A percentile compares a stretch with the other conserved stretches of the same genome.
Conservation (phyloP, 2,329 filamentous ascomycete genomes). For the Monilinia polystroma region DNA sequence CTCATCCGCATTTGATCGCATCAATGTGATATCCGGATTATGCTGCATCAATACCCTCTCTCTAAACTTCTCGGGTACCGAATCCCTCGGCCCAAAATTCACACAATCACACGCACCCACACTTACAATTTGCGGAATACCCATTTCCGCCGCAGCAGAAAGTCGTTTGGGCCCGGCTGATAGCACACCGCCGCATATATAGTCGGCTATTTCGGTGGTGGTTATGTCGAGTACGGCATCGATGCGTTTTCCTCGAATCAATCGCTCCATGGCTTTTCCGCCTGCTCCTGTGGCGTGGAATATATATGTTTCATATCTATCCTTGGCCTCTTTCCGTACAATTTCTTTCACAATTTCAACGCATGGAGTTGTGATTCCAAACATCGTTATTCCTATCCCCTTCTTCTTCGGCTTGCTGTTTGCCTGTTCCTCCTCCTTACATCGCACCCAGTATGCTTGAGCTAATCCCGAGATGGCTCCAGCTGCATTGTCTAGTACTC, state of each 20-base stretch:
- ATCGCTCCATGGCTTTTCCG: conserved; percentile 66
- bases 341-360: conserved; percentile 55
- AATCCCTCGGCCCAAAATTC: conserved; percentile 54
- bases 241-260: conserved; percentile 56
- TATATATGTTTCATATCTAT: conserved; percentile 57
- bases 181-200: conserved; percentile 62
- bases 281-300: conserved; percentile 71
- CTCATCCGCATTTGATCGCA: conserved; percentile 62
- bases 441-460: conserved; percentile 51
- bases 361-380: conserved; percentile 69
- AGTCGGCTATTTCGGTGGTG: conserved; percentile 66
- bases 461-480: conserved; percentile 52
- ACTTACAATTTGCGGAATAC: conserved; percentile 57
- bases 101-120: conserved; percentile 48
- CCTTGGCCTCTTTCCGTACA: conserved; percentile 42
- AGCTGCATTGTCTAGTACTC: conserved; percentile 62
- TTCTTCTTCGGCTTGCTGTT: conserved; percentile 41
- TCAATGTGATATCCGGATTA: conserved; percentile 64
- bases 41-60: conserved; percentile 59
- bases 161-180: conserved; percentile 57
- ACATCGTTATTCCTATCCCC: conserved; percentile 68
- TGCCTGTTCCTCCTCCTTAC: conserved; percentile 1
- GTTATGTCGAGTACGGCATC: conserved; percentile 70
- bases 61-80: conserved; percentile 55
- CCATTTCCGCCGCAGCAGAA: conserved; percentile 54